A percentile compares a stretch with the other conserved stretches of the same genome.
These are phyloP conservation scores for Phaseolus coccineus DNA, from an alignment of 331 rosid species.

Conservation along the genomic window DNA sequence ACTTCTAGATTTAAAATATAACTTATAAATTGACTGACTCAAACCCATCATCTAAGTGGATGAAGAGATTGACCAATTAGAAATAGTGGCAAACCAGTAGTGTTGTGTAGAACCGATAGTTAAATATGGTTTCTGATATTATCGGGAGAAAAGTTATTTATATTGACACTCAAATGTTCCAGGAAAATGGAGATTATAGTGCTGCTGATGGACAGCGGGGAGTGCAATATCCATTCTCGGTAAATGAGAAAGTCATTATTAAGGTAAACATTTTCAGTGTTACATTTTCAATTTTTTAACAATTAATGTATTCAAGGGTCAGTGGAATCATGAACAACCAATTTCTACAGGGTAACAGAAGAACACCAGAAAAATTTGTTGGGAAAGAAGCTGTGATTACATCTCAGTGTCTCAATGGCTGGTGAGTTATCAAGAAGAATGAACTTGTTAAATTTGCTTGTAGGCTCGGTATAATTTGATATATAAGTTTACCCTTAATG, in stretches of 20 bases:
- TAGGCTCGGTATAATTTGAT: slow-evolving; percentile 32
- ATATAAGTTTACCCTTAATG: slow-evolving; percentile 5
- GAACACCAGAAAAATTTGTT: slow-evolving; percentile 98
- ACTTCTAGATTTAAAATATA: background rate
- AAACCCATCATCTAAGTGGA: background rate
- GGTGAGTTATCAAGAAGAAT: slow-evolving; percentile 67
- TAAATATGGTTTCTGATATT: slow-evolving; percentile 13
- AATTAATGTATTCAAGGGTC: slow-evolving; percentile 30
- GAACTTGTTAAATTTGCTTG: slow-evolving; percentile 40
- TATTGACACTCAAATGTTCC: slow-evolving; percentile 38
- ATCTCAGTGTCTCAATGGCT: slow-evolving; percentile 99
- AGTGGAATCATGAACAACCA: slow-evolving; percentile 36
- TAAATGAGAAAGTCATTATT: slow-evolving; percentile 89
- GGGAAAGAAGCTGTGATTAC: slow-evolving; percentile 99
- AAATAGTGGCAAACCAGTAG: slow-evolving; percentile 17
- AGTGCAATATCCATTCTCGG: slow-evolving; percentile 95
- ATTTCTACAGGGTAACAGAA: slow-evolving; percentile 83
- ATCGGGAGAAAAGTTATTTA: slow-evolving; percentile 32
- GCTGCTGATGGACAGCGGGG: slow-evolving; percentile 73
- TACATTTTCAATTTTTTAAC: slow-evolving; percentile 24
- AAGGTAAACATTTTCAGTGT: slow-evolving; percentile 66
- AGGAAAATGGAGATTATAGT: slow-evolving; percentile 86
- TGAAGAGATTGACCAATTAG: slow-evolving; percentile 19
- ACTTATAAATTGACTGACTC: background rate
- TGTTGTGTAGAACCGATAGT: slow-evolving; percentile 16